Conservation (phyloP, 495 filamentous ascomycete genomes). For the Xylaria scruposa region DNA sequence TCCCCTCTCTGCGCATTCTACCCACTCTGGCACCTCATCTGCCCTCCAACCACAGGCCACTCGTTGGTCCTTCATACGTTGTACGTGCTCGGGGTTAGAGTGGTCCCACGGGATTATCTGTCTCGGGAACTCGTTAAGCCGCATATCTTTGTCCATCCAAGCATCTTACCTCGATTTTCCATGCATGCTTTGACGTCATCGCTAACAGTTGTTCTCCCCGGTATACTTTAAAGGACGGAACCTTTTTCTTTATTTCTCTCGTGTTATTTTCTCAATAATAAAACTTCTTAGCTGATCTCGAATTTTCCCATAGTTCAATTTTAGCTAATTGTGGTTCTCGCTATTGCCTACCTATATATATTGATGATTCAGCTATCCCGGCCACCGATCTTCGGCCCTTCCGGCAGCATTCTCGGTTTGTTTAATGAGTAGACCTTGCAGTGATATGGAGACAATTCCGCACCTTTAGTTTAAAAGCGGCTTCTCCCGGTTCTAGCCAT, state of each 20-base stretch:
- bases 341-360: not conserved
- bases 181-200: slow-evolving; percentile 38
- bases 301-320: not conserved
- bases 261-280: not conserved
- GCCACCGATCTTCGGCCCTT: slow-evolving; percentile 22
- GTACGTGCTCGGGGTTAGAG: slow-evolving; percentile 38
- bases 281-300: not conserved
- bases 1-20: slow-evolving; percentile 36
- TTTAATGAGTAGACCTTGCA: not conserved
- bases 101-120: slow-evolving; percentile 52
- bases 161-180: slow-evolving; percentile 37
- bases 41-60: slow-evolving; percentile 49
- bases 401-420: not conserved
- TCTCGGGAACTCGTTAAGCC: slow-evolving; percentile 6
- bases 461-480: not conserved
- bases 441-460: slow-evolving; percentile 14
- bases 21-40: slow-evolving; percentile 40
- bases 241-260: not conserved
- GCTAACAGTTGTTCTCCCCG: not conserved
- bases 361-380: not conserved
- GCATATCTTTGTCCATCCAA: slow-evolving; percentile 2
- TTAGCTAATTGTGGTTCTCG: not conserved
- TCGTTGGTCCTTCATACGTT: slow-evolving; percentile 48
- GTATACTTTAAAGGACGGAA: not conserved
- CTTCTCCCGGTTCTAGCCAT: slow-evolving; percentile 1